Evolutionary conservation across 495 filamentous ascomycete genomes (phyloP).

Genomic region (Trichoderma parareesei): DNA sequence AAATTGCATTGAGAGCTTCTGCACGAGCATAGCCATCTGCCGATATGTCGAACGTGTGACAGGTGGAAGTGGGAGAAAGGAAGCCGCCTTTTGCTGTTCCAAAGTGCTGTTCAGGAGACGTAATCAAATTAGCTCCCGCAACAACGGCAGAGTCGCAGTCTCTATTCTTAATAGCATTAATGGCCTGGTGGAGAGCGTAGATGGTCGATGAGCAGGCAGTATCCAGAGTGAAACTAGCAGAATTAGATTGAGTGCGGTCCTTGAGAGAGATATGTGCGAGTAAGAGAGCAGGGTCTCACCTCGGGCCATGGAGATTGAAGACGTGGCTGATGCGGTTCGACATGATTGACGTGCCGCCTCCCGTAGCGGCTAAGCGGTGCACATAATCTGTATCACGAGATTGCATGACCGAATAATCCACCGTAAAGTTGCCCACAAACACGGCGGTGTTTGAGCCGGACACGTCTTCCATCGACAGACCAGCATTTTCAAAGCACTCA

Average conservation of each 20-base stretch:
- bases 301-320: constrained; percentile 33
- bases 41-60: constrained; percentile 33
- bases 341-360: constrained; percentile 22
- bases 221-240: constrained; percentile 25
- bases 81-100: constrained; percentile 31
- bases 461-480: constrained; percentile 37
- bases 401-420: constrained; percentile 30
- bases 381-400: constrained; percentile 20
- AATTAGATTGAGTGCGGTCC: neutral
- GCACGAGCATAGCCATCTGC: constrained; percentile 48
- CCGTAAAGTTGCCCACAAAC: constrained; percentile 35
- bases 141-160: constrained; percentile 36
- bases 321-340: constrained; percentile 37
- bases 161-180: constrained; percentile 28
- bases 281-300: constrained; percentile 27
- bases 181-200: constrained; percentile 39
- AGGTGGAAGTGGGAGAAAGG: constrained; percentile 33
- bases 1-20: constrained; percentile 42
- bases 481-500: constrained; percentile 43
- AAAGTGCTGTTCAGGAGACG: constrained; percentile 26
- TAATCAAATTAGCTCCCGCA: constrained; percentile 30
- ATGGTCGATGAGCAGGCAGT: constrained; percentile 45
- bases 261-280: too few species aligned
- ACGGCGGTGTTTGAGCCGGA: constrained; percentile 33
- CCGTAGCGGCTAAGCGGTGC: constrained; percentile 20